Percentiles rank a stretch among this genome's conserved stretches.
Conservation (phyloP, 176 grass and related monocot genomes). For the Avena sativa region DNA sequence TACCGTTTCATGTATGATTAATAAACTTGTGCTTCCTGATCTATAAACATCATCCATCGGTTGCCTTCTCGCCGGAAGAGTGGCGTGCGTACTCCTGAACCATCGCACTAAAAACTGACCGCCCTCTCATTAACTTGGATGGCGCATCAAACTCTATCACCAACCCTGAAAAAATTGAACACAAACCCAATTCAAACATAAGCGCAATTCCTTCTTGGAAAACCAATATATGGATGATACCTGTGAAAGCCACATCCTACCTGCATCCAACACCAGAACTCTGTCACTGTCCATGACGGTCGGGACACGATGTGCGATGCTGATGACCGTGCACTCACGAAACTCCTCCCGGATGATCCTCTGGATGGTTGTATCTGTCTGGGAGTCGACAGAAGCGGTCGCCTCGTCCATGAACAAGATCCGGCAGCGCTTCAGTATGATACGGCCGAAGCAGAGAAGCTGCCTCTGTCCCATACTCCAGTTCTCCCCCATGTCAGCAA, state of each 20-base stretch:
- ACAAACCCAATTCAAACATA: constrained; percentile 9
- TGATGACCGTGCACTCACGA: constrained; percentile 69
- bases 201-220: not conserved
- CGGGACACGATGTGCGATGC: constrained; percentile 86
- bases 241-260: constrained; percentile 35
- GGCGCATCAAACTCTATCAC: constrained; percentile 81
- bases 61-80: constrained; percentile 50
- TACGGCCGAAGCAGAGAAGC: constrained; percentile 85
- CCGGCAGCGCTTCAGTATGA: constrained; percentile 72
- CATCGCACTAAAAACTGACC: constrained; percentile 69
- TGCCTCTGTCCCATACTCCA: constrained; percentile 96
- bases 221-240: not conserved
- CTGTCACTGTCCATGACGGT: constrained; percentile 90
- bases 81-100: constrained; percentile 85
- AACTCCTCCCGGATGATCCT: constrained; percentile 93
- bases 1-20: not conserved
- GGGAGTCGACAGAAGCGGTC: constrained; percentile 86
- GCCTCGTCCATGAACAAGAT: constrained; percentile 97
- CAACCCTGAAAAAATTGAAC: constrained; percentile 53
- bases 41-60: constrained; percentile 16
- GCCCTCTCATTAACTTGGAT: constrained; percentile 65
- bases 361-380: constrained; percentile 82
- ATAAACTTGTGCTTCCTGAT: not conserved
- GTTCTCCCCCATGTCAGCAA: constrained; percentile 91
- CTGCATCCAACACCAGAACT: constrained; percentile 89